These are phyloP conservation scores for Penicillium crustosum DNA, from an alignment of 2,329 filamentous ascomycete species.

Conservation along the genomic window DNA sequence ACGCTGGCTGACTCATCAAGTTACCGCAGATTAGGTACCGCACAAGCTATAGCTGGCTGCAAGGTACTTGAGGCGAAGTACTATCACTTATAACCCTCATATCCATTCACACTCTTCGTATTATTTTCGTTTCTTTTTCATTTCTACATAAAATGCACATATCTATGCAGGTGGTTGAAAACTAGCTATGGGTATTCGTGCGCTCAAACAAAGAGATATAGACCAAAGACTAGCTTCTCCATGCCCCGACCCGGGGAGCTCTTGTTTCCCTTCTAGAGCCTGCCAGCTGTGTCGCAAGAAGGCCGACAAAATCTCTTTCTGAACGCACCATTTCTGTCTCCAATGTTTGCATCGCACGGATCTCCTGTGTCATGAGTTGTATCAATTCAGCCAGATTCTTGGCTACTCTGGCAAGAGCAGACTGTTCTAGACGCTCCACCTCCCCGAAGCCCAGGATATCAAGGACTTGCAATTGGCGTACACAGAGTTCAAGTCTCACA, in stretches of 20 bases:
- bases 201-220: neutral
- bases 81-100: neutral
- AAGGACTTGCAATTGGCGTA: constrained; percentile 38
- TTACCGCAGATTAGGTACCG: neutral
- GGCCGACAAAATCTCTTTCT: constrained; percentile 37
- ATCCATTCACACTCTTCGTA: neutral
- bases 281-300: constrained; percentile 29
- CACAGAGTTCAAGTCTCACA: constrained; percentile 37
- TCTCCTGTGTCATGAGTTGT: constrained; percentile 39
- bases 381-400: constrained; percentile 32
- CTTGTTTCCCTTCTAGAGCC: constrained; percentile 11
- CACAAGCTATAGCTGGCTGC: neutral
- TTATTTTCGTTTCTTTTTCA: neutral
- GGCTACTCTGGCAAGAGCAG: constrained; percentile 35
- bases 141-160: neutral
- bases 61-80: neutral
- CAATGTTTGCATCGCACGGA: constrained; percentile 36
- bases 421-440: constrained; percentile 26
- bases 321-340: constrained; percentile 36
- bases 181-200: neutral
- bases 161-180: neutral
- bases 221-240: constrained; percentile 20
- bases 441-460: constrained; percentile 35
- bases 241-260: constrained; percentile 26
- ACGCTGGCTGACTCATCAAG: neutral